phyloP scores from a whole-genome alignment of 2,329 filamentous ascomycete genomes.

The Fusarium globosum region DNA sequence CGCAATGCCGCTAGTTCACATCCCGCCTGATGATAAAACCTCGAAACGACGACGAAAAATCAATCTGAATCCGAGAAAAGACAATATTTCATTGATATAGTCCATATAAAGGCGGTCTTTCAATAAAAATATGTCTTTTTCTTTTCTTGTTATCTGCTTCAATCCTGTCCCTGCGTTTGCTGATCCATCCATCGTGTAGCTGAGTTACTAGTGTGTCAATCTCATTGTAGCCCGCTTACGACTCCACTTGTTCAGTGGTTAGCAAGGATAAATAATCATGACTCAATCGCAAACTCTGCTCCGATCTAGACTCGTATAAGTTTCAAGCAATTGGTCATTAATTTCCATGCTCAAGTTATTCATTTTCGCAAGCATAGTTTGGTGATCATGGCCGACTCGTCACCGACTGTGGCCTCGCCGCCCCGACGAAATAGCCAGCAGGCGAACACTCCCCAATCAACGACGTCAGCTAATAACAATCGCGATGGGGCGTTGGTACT shows the following conservation, averaged over 20 bases:
- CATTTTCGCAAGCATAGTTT: neutral
- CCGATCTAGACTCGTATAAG: neutral
- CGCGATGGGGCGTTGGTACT: slow-evolving; percentile 7
- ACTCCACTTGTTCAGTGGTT: neutral
- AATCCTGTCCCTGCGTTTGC: too few species aligned
- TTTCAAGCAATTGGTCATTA: neutral
- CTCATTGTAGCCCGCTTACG: neutral
- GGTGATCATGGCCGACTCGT: neutral
- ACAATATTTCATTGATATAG: neutral
- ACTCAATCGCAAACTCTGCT: slow-evolving; percentile 13
- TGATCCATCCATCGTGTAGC: neutral
- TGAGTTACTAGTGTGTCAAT: neutral
- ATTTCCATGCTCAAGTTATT: neutral
- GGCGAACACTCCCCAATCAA: neutral
- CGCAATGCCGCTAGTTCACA: neutral
- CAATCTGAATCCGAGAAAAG: neutral
- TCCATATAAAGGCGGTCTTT: too few species aligned
- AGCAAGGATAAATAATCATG: slow-evolving; percentile 17
- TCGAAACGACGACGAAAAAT: neutral
- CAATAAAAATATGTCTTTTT: too few species aligned
- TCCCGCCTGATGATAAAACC: neutral
- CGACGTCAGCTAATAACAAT: neutral
- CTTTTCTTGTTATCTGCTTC: neutral
- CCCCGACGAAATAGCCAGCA: neutral
- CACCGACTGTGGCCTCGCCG: neutral